Conservation (phyloP, 345 rosid species). For the Eucalyptus leucophloia region DNA sequence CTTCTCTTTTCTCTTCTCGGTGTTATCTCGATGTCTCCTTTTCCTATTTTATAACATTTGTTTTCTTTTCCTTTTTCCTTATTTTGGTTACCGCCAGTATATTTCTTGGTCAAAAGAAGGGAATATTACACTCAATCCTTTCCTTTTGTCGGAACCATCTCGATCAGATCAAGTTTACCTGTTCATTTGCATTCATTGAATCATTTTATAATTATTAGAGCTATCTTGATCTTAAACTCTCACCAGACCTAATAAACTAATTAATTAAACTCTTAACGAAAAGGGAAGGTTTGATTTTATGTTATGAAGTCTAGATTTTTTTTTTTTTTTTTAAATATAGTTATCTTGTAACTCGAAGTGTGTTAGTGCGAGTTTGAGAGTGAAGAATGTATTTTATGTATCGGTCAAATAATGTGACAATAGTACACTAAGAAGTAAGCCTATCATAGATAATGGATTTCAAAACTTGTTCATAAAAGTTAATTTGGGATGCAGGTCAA, state of each 20-base stretch:
- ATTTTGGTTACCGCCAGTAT: background rate
- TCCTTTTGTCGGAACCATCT: background rate
- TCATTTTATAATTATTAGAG: no score
- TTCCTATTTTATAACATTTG: background rate
- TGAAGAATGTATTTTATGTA: background rate
- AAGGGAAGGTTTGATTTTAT: background rate
- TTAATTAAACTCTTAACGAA: no score
- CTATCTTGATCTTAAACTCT: no score
- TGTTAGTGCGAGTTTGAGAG: background rate
- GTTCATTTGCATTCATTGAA: background rate
- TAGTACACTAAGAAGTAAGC: background rate
- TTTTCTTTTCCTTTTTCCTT: no score
- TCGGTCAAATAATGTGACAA: accelerated
- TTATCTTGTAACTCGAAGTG: background rate
- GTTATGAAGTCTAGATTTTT: background rate
- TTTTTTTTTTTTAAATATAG: no score
- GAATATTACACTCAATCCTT: background rate
- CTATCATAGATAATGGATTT: background rate
- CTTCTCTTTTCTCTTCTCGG: background rate
- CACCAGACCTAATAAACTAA: no score
- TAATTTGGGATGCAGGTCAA: background rate
- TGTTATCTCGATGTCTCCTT: background rate
- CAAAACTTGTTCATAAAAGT: background rate
- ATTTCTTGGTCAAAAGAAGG: background rate
- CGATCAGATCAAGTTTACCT: background rate